These are phyloP conservation scores for Vitis amurensis DNA, from an alignment of 164 flowering plant genomes.

Conservation along the genomic window DNA sequence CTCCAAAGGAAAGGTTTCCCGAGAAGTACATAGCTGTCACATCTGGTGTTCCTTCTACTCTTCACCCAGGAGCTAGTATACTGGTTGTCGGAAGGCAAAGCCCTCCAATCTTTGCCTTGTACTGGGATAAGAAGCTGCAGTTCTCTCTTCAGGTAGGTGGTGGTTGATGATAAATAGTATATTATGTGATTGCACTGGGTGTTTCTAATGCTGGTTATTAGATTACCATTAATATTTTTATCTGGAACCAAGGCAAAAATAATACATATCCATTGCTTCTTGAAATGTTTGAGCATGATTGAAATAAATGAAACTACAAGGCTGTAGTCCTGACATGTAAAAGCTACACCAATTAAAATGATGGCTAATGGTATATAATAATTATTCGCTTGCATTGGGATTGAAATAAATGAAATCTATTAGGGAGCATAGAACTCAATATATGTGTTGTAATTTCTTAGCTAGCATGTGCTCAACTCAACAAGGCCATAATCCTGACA, in stretches of 20 bases:
- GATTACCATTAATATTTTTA: neutral
- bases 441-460: too few relatives aligned
- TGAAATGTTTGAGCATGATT: neutral
- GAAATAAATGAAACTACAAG: too few relatives aligned
- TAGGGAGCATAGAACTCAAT: too few relatives aligned
- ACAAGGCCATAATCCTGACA: too few relatives aligned
- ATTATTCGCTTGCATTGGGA: too few relatives aligned
- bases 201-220: neutral
- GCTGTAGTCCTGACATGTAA: too few relatives aligned
- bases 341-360: too few relatives aligned
- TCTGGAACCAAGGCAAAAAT: neutral
- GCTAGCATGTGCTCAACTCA: too few relatives aligned
- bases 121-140: slow-evolving; percentile 93
- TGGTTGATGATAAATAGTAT: neutral
- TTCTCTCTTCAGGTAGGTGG: slow-evolving; percentile 78
- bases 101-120: slow-evolving; percentile 79
- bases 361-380: too few relatives aligned
- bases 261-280: neutral
- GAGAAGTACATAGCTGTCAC: slow-evolving; percentile 80
- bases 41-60: slow-evolving; percentile 64
- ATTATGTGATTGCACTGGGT: neutral
- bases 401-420: neutral
- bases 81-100: slow-evolving; percentile 75
- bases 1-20: slow-evolving; percentile 92
- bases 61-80: slow-evolving; percentile 87